Evolutionary conservation across 305 asterid genomes (phyloP).

Genomic region (Solanum aculeatissimum): DNA sequence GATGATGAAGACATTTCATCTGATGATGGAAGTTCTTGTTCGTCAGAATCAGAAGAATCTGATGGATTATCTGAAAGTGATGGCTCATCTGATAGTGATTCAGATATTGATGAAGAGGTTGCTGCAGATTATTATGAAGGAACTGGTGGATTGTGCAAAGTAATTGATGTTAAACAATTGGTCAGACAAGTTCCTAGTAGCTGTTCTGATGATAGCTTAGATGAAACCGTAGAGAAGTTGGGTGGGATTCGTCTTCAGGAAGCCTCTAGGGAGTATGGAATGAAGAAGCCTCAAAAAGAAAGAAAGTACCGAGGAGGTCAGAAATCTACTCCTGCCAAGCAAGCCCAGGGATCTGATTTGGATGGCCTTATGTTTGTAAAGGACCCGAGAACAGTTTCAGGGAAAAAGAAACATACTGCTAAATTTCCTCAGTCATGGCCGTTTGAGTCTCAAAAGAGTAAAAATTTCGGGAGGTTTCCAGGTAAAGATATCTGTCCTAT

Average conservation of each 20-base stretch:
- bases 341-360: conserved; percentile 20
- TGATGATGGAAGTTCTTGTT: conserved; percentile 43
- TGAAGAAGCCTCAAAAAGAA: conserved; percentile 23
- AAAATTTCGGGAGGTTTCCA: conserved; percentile 42
- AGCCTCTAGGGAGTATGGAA: conserved; percentile 65
- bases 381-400: conserved; percentile 62
- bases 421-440: conserved; percentile 60
- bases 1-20: conserved; percentile 22
- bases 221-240: conserved; percentile 45
- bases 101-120: conserved; percentile 75
- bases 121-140: conserved; percentile 88
- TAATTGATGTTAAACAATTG: conserved; percentile 46
- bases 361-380: conserved; percentile 57
- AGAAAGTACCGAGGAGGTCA: conserved; percentile 22
- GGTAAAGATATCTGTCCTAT: conserved; percentile 30
- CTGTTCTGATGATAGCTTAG: conserved; percentile 31
- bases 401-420: conserved; percentile 60
- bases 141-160: conserved; percentile 41
- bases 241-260: conserved; percentile 74
- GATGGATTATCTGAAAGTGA: conserved; percentile 40
- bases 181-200: conserved; percentile 26
- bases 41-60: conserved; percentile 42
- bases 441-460: conserved; percentile 45
- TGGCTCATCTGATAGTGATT: conserved; percentile 40
- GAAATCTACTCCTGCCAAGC: conserved; percentile 19